Base-by-base conservation (phyloP, 129 eudicot species). In the Silybum marianum region DNA sequence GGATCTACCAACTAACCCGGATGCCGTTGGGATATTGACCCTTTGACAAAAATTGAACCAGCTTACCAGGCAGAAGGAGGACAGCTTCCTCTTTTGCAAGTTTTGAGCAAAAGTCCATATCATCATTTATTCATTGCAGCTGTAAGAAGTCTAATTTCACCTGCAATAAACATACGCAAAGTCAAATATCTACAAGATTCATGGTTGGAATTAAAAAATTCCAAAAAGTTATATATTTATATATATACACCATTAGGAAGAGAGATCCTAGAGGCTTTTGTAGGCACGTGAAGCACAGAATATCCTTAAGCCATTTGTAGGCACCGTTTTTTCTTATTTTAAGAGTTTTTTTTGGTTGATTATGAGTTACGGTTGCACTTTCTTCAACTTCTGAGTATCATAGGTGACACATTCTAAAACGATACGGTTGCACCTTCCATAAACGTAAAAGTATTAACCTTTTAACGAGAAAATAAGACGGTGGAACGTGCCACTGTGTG, bases 81-180 rank as follows among this genome's bases (percentile, higher is more conserved):
- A 89, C 90, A 30, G 89, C 88, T 84, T 92, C 95, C 83, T 92
- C 97, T 77, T 85, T 88, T 21, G 97, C 97, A 76, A 92, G 86
- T 81, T 92, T 92, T 54, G 79, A 72, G 60, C 97, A 92, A 77
- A 90, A 90, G 7, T 92, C 97, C 76, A 92, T 68, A 63, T 90
- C 97, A 78, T 90, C 84, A 0, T 70, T 75, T 51, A 92, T 87
- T 18, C 54, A 93, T 81, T 85, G 80, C 79, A 92, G 75, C 32
- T 76, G 46, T 24, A 86, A 81, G 36, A 90, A 32, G 65, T 92
- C 80, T 60, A 92, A 84, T 87, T 90, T 90, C 67, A 84, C 90
- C 97, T 92, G 79, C 62, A 83, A 78, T 19, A 26, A 60, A 72
- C 70, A 71, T 58, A 51, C 40, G 34, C 9, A 3, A 39, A 60